phyloP scores from a whole-genome alignment of 2,329 filamentous ascomycete species.

The Pseudopyricularia cyperi region DNA sequence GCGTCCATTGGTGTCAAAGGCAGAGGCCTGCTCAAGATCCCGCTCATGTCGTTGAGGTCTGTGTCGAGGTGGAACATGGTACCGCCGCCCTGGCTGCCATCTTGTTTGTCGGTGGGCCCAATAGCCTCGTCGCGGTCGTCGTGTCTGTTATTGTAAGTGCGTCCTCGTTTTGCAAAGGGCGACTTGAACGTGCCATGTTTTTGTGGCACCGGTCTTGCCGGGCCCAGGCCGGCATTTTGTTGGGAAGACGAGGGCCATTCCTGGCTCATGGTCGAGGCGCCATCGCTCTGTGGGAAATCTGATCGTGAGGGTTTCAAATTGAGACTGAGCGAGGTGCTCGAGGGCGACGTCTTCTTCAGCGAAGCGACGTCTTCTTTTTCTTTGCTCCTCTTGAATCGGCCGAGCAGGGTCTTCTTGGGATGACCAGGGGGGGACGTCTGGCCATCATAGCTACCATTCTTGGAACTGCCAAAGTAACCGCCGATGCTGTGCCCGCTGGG shows the following conservation, averaged over 20 bases:
- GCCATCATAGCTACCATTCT: conserved; percentile 34
- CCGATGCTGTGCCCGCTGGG: conserved; percentile 54
- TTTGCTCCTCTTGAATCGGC: conserved; percentile 40
- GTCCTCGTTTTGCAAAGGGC: conserved; percentile 45
- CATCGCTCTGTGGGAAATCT: conserved; percentile 20
- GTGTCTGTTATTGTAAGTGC: conserved; percentile 26
- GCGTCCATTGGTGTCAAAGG: conserved; percentile 60
- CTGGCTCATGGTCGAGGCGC: neutral
- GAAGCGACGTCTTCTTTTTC: conserved; percentile 33
- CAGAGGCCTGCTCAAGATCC: conserved; percentile 62
- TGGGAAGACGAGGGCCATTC: conserved; percentile 16
- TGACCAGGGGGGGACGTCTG: conserved; percentile 46
- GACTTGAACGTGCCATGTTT: conserved; percentile 45
- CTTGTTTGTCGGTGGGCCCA: conserved; percentile 42
- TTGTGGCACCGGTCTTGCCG: conserved; percentile 24
- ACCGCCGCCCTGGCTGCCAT: conserved; percentile 23
- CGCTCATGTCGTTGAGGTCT: conserved; percentile 81
- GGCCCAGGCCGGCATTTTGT: conserved; percentile 22
- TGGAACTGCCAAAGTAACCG: conserved; percentile 26
- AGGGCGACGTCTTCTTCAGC: conserved; percentile 32
- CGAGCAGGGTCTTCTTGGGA: conserved; percentile 36
- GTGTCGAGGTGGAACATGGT: conserved; percentile 71
- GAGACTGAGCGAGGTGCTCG: conserved; percentile 38
- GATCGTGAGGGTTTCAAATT: conserved; percentile 29
- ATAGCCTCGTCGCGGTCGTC: conserved; percentile 47